A percentile compares a stretch with the other conserved stretches of the same genome.
Evolutionary conservation across 768 basidiomycete species (phyloP).

Genomic region (Naganishia onofrii): DNA sequence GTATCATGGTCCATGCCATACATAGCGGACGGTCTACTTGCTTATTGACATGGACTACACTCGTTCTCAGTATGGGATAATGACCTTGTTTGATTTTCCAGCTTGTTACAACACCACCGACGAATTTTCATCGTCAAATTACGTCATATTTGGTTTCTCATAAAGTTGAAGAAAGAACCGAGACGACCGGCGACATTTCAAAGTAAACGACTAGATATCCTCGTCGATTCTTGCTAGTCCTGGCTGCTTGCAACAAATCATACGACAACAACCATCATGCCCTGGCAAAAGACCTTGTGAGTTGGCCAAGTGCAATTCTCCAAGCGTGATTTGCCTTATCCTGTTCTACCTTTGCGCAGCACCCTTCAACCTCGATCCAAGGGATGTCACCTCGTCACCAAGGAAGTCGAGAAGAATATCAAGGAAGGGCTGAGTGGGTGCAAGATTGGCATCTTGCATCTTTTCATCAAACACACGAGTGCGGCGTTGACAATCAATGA

Average conservation of each 20-base stretch:
- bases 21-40: not conserved
- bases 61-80: no score
- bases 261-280: conserved; percentile 59
- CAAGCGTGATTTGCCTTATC: not conserved
- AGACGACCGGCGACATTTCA: not conserved
- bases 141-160: not conserved
- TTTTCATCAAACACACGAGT: conserved; percentile 66
- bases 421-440: conserved; percentile 66
- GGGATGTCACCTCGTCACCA: conserved; percentile 75
- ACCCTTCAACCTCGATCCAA: conserved; percentile 47
- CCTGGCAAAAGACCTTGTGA: conserved; percentile 81
- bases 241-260: no score
- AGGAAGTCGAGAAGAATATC: conserved; percentile 68
- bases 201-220: no score
- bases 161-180: not conserved
- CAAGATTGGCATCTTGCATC: conserved; percentile 80
- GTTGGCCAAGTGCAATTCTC: conserved; percentile 13
- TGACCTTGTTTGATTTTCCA: no score
- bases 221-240: no score
- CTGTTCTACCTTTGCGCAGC: conserved; percentile 26
- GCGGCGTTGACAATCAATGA: conserved; percentile 70
- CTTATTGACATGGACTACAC: not conserved
- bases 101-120: no score
- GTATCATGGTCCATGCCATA: no score
- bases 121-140: not conserved